phyloP scores from a whole-genome alignment of 371 early-diverging fungal genomes.

The Mortierella sp. region DNA sequence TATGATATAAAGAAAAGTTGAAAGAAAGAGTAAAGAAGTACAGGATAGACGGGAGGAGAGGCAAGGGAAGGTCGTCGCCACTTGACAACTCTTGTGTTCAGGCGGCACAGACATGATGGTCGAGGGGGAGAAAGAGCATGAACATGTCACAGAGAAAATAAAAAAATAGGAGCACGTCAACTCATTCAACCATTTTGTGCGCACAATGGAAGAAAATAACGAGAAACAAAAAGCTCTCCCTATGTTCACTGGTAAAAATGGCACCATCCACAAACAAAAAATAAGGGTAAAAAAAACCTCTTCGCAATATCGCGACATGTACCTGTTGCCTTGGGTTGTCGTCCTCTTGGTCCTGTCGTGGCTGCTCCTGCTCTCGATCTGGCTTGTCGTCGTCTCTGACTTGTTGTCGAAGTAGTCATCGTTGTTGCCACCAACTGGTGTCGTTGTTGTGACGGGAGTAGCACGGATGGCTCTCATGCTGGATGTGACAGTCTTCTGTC shows the following conservation, averaged over 20 bases:
- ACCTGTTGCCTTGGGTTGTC: neutral
- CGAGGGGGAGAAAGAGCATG: neutral
- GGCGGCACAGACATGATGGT: neutral
- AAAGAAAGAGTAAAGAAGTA: neutral
- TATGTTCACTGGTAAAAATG: neutral
- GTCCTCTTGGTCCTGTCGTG: neutral
- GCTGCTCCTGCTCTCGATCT: neutral
- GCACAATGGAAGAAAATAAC: neutral
- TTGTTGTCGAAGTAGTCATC: neutral
- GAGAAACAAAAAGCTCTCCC: neutral
- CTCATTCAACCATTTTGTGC: neutral
- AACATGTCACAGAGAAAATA: no score
- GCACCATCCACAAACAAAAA: neutral
- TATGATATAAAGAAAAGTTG: neutral
- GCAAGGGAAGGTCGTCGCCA: neutral
- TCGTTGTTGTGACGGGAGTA: neutral
- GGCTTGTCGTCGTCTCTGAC: neutral
- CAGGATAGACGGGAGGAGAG: neutral
- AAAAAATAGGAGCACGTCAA: neutral
- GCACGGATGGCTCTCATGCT: no score
- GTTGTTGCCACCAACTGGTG: neutral
- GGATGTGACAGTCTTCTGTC: neutral
- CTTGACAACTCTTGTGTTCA: conserved; percentile 1
- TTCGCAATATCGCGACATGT: neutral
- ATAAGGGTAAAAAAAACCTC: neutral